Base-by-base conservation (phyloP, 106 monocot species). In the Apostasia ramifera region DNA sequence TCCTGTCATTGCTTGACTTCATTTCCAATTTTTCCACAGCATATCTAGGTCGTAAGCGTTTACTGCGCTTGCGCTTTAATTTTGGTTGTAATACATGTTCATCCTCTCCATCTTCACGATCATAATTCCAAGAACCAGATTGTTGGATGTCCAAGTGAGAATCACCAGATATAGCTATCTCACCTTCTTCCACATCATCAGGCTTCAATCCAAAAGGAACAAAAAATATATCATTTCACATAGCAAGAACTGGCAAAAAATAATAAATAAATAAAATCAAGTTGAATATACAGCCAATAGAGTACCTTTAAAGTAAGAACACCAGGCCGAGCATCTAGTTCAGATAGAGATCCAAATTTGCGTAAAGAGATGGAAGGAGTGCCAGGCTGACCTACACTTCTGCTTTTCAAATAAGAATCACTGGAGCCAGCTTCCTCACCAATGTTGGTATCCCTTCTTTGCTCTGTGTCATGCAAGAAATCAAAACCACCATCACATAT, bases 311-410 rank as follows among this genome's bases (percentile, higher is more conserved):
- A 85, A 57, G 80, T 71, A 75, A 76, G 26, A 68, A 61, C 51
- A 50, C 71, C 77, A 52, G 95, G 86, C 70, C 86, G 83, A 26
- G 92, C 73, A 77, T 89, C 92, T 71, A 97, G 74, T 75, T 86
- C 89, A 65, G 97, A 92, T 65, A 97, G 82, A 44, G 92, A 97
- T 59, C 89, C 89, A 76, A 97, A 92, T 59, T 97, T 97, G 70
- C 81, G 86, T 9, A 81, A 83, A 73, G 82, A 89, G 51, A 74
- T 71, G 42, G 90, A 84, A 52, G 95, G 84, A 48, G 86, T 88
- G 26, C 67, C 66, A 69, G 81, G 64, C 55, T 75, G 84, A 47
- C 55, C 67, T 71, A 82, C 67, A 71, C 81, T 79, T 68, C 74
- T 81, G 66, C 81, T 79, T 39, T 84, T 86, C 74, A 86, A 97